Base-by-base conservation (phyloP, 1,139 yeast species). In the Pichia cactophila region DNA sequence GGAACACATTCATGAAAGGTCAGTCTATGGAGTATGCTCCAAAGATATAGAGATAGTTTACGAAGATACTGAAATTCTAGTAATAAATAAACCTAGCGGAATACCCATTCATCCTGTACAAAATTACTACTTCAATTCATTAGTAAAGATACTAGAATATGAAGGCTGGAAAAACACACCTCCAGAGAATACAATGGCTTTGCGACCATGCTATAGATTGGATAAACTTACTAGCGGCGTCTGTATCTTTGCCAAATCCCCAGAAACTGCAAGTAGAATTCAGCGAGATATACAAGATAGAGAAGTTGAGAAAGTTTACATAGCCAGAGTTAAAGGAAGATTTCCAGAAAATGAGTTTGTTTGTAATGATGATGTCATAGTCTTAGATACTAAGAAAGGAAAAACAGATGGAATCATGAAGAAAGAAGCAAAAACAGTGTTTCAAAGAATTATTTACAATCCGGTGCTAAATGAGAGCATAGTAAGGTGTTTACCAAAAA, bases 31-130 rank as follows among this genome's bases (percentile, higher is more conserved):
- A 33, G 7, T 57, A 6, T 14, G 53, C 26, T 39, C 49, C 9
- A 41, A 46, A 14, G 39, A 50, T 5, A 44, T 81, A 5, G 69
- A 73, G 23, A 67, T 80, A 0, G 59, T 84, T 0, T 68, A 62
- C 57, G 75, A 79, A 52, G 74, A 75, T 58, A 72, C 70, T 1
- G 69, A 75, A 5, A 48, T 79, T 1, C 52, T 86, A 3, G 87
- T 86, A 20, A 71, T 86, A 2, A 73, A 83, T 61, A 86, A 86
- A 59, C 95, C 95, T 0, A 69, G 78, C 10, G 95, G 95, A 0
- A 69, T 86, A 0, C 94, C 95, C 0, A 81, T 86, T 1, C 95
- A 86, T 64, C 95, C 95, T 0, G 78, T 86, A 0, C 87, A 88
- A 4, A 75, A 75, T 49, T 86, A 78, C 60, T 68, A 69, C 53